These are phyloP conservation scores for Heliamphora pulchella DNA, from an alignment of 179 eudicot species.

Conservation along the genomic window DNA sequence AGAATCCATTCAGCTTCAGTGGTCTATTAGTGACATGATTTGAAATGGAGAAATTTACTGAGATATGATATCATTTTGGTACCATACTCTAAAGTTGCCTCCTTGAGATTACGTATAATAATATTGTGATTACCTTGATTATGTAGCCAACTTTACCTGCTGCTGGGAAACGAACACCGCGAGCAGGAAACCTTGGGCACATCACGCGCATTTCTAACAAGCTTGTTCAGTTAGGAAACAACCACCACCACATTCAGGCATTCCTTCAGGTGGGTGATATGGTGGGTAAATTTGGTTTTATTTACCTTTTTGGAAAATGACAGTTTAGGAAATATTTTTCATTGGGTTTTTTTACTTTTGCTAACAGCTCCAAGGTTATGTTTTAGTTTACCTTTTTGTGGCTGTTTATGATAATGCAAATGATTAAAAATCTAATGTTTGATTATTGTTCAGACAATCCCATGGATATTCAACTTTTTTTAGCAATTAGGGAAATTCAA, in stretches of 20 bases:
- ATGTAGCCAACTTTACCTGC: slow-evolving; percentile 80
- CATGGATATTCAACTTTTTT: background rate
- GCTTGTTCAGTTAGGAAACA: slow-evolving; percentile 64
- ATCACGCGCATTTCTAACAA: slow-evolving; percentile 82
- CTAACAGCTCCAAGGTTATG: slow-evolving; percentile 2
- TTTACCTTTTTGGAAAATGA: background rate
- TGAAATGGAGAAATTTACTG: background rate
- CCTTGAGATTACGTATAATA: slow-evolving; percentile 4
- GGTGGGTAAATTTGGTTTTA: slow-evolving; percentile 6
- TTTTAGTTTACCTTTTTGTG: background rate
- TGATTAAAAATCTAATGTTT: background rate
- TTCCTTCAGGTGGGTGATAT: slow-evolving; percentile 46
- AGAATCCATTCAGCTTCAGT: background rate
- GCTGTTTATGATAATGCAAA: background rate
- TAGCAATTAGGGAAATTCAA: background rate
- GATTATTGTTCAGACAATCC: background rate
- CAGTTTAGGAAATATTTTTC: background rate
- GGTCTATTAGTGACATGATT: background rate
- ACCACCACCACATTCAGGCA: slow-evolving; percentile 46
- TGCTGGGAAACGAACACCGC: slow-evolving; percentile 54
- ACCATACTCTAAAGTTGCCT: background rate
- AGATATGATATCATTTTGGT: background rate
- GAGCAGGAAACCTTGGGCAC: slow-evolving; percentile 86
- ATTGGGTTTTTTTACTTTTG: background rate
- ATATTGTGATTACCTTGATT: slow-evolving; percentile 15